Base-by-base conservation (phyloP, 2,329 filamentous ascomycete genomes). In the Calonectria pteridis region DNA sequence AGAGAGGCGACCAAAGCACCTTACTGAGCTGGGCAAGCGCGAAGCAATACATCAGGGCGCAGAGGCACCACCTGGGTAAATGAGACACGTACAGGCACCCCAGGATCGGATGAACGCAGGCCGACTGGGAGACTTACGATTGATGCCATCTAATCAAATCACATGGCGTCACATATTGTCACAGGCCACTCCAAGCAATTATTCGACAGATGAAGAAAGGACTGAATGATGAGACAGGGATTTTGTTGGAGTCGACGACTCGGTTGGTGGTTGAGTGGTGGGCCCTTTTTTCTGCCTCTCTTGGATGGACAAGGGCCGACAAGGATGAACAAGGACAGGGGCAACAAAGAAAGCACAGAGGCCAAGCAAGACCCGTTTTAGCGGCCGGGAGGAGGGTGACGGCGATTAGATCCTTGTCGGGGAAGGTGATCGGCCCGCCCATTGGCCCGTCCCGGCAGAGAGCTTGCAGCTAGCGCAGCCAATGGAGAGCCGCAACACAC, bases 361-460 rank as follows among this genome's bases (percentile, higher is more conserved):
- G 26, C 58, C 55, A 69, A 31, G 71, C 55, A 69, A 31, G 71
- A 67, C 29, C 66, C 59, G 49, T 77, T 78, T 68, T 74, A 74
- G 72, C 72, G 78, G 75, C 78, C 78, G 78, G 77, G 77, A 77
- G 77, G 77, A 77, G 76, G 78, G 55, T 62, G 55, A 62, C 55
- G 55, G 82, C 83, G 82, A 84, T 83, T 81, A 81, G 77, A 81
- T 78, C 83, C 84, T 77, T 84, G 84, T 74, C 75, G 72, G 46
- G 72, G 69, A 77, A 74, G 75, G 83, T 85, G 83, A 84, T 84
- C 77, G 75, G 67, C 71, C 73, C 73, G 75, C 76, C 81, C 76
- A 84, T 85, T 85, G 84, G 83, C 73, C 75, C 71, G 66, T 74
- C 65, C 74, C 73, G 73, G 59, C 69, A 74, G 69, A 80, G 75